phyloP scores from a whole-genome alignment of 306 rosid genomes.

The Castanea mollissima region DNA sequence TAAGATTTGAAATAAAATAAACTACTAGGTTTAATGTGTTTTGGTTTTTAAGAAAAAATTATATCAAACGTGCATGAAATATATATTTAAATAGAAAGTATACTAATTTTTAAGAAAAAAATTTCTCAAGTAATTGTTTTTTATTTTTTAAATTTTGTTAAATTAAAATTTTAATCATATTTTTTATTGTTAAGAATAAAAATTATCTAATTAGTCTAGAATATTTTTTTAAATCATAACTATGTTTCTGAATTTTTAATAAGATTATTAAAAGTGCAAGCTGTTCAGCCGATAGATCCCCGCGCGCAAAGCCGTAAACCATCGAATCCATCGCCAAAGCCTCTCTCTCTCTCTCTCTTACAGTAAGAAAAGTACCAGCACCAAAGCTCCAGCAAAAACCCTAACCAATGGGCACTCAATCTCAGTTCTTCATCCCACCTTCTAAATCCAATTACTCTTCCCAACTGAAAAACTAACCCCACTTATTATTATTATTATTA shows the following conservation, averaged over 20 bases:
- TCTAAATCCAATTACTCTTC: neutral
- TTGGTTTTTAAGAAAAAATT: no score
- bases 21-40: rapidly evolving
- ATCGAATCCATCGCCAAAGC: conserved; percentile 26
- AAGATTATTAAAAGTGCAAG: neutral
- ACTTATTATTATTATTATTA: neutral
- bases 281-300: neutral
- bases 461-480: neutral
- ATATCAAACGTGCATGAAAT: rapidly evolving
- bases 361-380: no score
- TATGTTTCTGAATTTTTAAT: no score
- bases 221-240: no score
- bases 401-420: neutral
- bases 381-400: conserved; percentile 3
- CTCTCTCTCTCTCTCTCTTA: neutral
- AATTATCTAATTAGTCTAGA: no score
- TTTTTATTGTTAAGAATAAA: no score
- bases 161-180: no score
- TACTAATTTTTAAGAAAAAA: no score
- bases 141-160: no score
- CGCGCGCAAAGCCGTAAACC: conserved; percentile 29
- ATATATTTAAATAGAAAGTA: no score
- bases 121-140: no score
- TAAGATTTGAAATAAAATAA: no score
- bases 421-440: neutral